A percentile compares a stretch with the other conserved stretches of the same genome.
Evolutionary conservation across 257 asterid species (phyloP).

Genomic region (Fraxinus cuspidata): DNA sequence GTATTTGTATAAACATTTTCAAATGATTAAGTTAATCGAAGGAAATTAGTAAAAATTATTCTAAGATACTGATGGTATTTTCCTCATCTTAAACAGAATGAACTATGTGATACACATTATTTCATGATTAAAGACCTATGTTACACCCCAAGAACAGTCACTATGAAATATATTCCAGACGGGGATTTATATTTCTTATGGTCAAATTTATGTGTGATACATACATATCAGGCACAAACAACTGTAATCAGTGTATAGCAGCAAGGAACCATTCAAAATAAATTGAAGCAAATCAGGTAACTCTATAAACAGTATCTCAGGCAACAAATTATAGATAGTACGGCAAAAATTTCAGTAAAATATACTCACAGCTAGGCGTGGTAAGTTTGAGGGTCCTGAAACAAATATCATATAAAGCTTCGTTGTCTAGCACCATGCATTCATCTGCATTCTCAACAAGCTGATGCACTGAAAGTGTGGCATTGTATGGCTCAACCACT

Average conservation of each 20-base stretch:
- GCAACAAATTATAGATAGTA: not conserved
- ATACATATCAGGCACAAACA: not conserved
- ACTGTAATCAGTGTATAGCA: too few species aligned
- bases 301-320: not conserved
- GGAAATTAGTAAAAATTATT: too few species aligned
- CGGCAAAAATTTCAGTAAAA: not conserved
- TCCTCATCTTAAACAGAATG: not conserved
- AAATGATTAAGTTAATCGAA: too few species aligned
- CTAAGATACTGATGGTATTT: not conserved
- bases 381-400: slow-evolving; percentile 13
- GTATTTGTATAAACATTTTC: not conserved
- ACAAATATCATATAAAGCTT: slow-evolving; percentile 7
- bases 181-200: not conserved
- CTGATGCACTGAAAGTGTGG: slow-evolving; percentile 10
- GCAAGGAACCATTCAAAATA: too few species aligned
- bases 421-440: slow-evolving; percentile 10
- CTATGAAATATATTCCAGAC: not conserved
- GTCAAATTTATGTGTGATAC: not conserved
- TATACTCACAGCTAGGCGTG: slow-evolving; percentile 4
- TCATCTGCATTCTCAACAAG: slow-evolving; percentile 13
- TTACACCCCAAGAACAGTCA: too few species aligned
- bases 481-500: slow-evolving; percentile 6
- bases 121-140: not conserved
- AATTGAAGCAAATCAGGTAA: too few species aligned
- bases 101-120: not conserved